Evolutionary conservation across 2,329 filamentous ascomycete species (phyloP).

Genomic region (Pyrenochaeta sp.): DNA sequence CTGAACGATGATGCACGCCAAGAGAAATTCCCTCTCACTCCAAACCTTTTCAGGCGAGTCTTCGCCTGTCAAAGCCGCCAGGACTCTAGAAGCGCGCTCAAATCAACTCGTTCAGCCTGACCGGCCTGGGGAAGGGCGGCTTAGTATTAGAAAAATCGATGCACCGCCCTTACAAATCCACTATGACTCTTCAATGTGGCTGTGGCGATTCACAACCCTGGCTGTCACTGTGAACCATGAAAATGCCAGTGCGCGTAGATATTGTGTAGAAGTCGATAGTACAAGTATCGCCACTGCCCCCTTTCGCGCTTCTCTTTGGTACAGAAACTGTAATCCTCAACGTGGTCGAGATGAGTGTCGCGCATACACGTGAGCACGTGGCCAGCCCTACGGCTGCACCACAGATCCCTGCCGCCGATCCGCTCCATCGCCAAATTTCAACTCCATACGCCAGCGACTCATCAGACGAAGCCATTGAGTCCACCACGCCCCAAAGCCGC

Average conservation of each 20-base stretch:
- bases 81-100: too few relatives aligned
- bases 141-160: constrained; percentile 3
- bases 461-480: constrained; percentile 7
- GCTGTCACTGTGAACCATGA: constrained; percentile 9
- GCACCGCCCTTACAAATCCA: constrained; percentile 42
- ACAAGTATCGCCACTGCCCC: background rate
- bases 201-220: constrained; percentile 37
- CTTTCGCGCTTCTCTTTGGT: background rate
- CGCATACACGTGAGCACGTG: constrained; percentile 47
- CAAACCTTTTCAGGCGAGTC: constrained; percentile 15
- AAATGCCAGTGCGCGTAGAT: too few relatives aligned
- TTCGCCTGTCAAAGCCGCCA: constrained; percentile 3
- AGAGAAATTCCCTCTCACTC: too few relatives aligned
- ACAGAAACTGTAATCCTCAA: background rate
- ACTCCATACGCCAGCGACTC: constrained; percentile 8
- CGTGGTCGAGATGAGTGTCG: constrained; percentile 34
- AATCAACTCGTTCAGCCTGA: too few relatives aligned
- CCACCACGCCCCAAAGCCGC: constrained; percentile 18
- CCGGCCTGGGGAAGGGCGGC: constrained; percentile 39
- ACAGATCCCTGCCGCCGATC: constrained; percentile 29
- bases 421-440: constrained; percentile 22
- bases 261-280: too few relatives aligned
- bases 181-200: constrained; percentile 47
- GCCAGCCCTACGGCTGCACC: constrained; percentile 19
- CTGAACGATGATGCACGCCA: constrained; percentile 43